Evolutionary conservation across 2,329 filamentous ascomycete genomes (phyloP).

Genomic region (Trichoderma atrobrunneum): DNA sequence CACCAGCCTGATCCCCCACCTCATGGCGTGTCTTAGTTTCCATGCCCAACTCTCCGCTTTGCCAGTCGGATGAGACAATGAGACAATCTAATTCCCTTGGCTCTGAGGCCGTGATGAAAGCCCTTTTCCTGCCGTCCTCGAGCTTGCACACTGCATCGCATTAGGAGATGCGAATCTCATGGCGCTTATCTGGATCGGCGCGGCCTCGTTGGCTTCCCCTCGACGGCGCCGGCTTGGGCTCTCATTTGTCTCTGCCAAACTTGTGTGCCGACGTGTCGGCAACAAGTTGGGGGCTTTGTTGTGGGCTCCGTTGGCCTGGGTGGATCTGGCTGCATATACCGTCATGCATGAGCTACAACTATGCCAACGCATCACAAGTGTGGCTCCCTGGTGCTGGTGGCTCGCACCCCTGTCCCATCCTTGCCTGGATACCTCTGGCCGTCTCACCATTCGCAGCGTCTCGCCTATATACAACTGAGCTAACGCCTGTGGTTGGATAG

Average conservation of each 20-base stretch:
- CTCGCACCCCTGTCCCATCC: conserved; percentile 23
- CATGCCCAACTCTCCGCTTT: conserved; percentile 20
- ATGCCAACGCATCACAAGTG: conserved; percentile 40
- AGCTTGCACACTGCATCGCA: background rate
- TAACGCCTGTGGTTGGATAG: conserved; percentile 39
- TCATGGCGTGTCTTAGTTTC: conserved; percentile 15
- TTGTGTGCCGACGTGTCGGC: conserved; percentile 20
- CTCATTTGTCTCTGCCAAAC: conserved; percentile 17
- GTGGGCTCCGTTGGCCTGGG: conserved; percentile 22
- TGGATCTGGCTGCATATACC: conserved; percentile 47
- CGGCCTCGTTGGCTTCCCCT: conserved; percentile 14
- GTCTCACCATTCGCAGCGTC: conserved; percentile 26
- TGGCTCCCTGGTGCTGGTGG: conserved; percentile 29
- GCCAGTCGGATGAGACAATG: conserved; percentile 5
- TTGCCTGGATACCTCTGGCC: conserved; percentile 25
- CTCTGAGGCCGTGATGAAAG: background rate
- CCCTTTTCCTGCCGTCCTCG: background rate
- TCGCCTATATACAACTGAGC: conserved; percentile 33
- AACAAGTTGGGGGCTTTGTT: conserved; percentile 21
- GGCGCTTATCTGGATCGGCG: conserved; percentile 21
- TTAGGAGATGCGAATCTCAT: conserved; percentile 15
- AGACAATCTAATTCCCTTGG: conserved; percentile 1
- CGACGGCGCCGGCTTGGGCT: conserved; percentile 11
- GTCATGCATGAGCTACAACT: conserved; percentile 52
- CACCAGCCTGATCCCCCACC: conserved; percentile 17